Evolutionary conservation across 345 rosid genomes (phyloP).

Genomic region (Noccaea caerulescens): DNA sequence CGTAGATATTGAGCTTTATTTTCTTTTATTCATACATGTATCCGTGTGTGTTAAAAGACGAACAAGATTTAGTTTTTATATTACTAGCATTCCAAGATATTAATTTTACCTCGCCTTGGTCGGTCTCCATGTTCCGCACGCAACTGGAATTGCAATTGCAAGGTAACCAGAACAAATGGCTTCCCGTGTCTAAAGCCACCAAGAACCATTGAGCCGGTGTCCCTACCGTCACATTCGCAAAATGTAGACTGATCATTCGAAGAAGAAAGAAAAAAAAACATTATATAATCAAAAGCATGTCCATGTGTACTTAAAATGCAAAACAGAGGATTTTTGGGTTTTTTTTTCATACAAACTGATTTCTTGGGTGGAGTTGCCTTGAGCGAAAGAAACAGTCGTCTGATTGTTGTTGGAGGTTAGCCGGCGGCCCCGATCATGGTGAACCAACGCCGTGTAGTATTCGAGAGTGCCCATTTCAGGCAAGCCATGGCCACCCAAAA

Average conservation of each 20-base stretch:
- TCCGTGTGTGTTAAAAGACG: background rate
- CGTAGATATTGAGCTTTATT: slow-evolving; percentile 59
- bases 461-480: slow-evolving; percentile 69
- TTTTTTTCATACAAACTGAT: slow-evolving; percentile 50
- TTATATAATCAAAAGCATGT: background rate
- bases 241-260: slow-evolving; percentile 67
- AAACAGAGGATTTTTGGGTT: background rate
- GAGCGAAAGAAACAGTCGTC: slow-evolving; percentile 63
- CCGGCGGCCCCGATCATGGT: slow-evolving; percentile 77
- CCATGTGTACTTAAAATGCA: background rate
- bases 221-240: slow-evolving; percentile 85
- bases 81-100: background rate
- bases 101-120: slow-evolving; percentile 52
- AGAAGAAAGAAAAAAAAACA: background rate
- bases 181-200: slow-evolving; percentile 96
- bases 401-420: slow-evolving; percentile 52
- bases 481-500: slow-evolving; percentile 61
- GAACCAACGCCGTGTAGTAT: slow-evolving; percentile 67
- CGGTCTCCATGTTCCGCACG: slow-evolving; percentile 45
- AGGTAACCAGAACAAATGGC: slow-evolving; percentile 91
- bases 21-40: slow-evolving; percentile 39
- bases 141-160: slow-evolving; percentile 73
- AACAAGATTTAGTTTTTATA: background rate
- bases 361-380: slow-evolving; percentile 66
- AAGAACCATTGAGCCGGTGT: slow-evolving; percentile 72